Base-by-base conservation (phyloP, 768 basidiomycete species). In the Agaricus bisporus region DNA sequence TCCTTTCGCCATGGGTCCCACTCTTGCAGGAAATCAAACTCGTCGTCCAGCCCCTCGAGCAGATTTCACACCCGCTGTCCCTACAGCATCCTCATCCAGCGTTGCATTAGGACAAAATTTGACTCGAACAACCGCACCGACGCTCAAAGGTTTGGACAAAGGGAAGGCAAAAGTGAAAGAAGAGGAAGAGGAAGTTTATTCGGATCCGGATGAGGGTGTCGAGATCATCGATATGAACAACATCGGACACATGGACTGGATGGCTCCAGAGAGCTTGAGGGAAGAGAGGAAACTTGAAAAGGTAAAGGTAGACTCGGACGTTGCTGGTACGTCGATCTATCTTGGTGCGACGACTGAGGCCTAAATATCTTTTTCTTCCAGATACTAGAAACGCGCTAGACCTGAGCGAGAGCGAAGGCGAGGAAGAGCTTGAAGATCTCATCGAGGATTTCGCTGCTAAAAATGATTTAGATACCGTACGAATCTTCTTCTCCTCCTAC, bases 161-260 rank as follows among this genome's bases (percentile, higher is more conserved):
- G 60, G 58, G 12, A 61, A 67, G 43, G 67, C 64, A 49, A 61
- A 58, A 47, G 58, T 62, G 37, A 68, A 66, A 57, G 57, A 66
- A 56, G 57, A 60, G 20, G 64, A 77, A 44, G 75, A 78, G 15
- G 90, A 91, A 55, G 74, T 76, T 17, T 91, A 92, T 67, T 93
- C 91, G 15, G 91, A 93, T 56, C 87, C 88, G 11, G 91, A 92
- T 60, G 88, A 91, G 51, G 90, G 88, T 10, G 86, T 91, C 22
- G 88, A 91, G 69, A 90, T 92, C 49, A 73, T 93, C 38, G 91
- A 93, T 61, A 86, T 93, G 80, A 82, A 85, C 28, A 76, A 85
- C 54, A 82, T 93, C 28, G 70, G 77, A 48, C 73, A 82, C 56
- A 81, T 93, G 82, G 91, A 93, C 65, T 91, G 85, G 82, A 90